phyloP scores from a whole-genome alignment of 129 eudicot genomes.

The Sambucus nigra region DNA sequence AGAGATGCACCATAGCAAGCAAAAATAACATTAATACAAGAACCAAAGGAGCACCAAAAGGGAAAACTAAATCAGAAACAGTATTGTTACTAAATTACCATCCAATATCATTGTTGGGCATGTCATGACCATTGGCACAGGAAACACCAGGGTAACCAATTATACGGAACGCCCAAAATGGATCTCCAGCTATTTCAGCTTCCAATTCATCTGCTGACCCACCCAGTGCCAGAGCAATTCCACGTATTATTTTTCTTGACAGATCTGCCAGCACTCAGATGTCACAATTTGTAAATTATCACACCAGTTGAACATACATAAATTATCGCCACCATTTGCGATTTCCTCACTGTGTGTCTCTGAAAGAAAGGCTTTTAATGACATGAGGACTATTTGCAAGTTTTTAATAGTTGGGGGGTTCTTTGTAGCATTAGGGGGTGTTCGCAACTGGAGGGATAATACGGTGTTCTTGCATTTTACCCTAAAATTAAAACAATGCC shows the following conservation, averaged over 20 bases:
- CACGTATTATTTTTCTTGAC: conserved; percentile 78
- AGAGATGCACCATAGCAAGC: conserved; percentile 14
- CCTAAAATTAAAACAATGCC: too few species aligned
- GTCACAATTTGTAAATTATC: conserved; percentile 2
- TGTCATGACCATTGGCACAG: conserved; percentile 23
- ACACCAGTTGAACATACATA: background rate
- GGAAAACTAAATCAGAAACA: background rate
- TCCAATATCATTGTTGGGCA: conserved; percentile 55
- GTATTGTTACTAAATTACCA: conserved; percentile 38
- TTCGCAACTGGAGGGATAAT: too few species aligned
- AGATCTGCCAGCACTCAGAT: conserved; percentile 32
- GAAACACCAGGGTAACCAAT: conserved; percentile 77
- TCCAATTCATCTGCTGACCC: conserved; percentile 62
- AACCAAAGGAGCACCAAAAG: background rate
- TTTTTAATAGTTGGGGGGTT: too few species aligned
- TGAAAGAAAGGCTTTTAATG: too few species aligned
- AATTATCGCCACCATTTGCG: too few species aligned
- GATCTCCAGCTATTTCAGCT: conserved; percentile 83
- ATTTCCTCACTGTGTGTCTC: too few species aligned
- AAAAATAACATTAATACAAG: conserved; percentile 10
- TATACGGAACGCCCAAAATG: conserved; percentile 85
- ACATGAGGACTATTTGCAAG: too few species aligned
- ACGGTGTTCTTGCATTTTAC: too few species aligned
- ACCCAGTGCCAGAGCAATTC: conserved; percentile 85
- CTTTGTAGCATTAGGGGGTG: too few species aligned